phyloP scores from a whole-genome alignment of 169 alveolate genomes.

The Plasmodium chabaudi region DNA sequence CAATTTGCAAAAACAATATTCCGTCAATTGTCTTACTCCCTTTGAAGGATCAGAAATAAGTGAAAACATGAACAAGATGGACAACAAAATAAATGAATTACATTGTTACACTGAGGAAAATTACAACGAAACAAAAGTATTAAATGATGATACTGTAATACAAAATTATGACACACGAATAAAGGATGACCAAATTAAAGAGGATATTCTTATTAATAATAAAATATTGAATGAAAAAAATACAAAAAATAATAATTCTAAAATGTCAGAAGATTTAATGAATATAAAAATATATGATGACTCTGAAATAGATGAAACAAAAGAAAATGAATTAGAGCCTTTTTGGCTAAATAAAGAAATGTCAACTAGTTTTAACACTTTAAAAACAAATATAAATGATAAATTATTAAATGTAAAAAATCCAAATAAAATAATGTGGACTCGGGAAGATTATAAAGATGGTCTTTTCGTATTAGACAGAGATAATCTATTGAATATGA shows the following conservation, averaged over 20 bases:
- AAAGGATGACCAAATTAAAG: background rate
- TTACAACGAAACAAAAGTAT: no score
- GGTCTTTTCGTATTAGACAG: background rate
- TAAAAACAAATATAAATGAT: background rate
- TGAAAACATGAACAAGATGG: background rate
- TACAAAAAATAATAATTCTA: slow-evolving; percentile 1
- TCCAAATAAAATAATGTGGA: background rate
- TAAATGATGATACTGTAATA: background rate
- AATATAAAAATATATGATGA: slow-evolving; percentile 72
- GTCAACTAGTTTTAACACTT: slow-evolving; percentile 29
- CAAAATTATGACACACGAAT: background rate
- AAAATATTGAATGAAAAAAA: slow-evolving; percentile 2
- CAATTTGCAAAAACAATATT: no score
- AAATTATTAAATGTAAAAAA: slow-evolving; percentile 15
- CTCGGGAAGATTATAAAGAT: background rate
- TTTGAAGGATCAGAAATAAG: background rate
- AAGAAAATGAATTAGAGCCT: slow-evolving; percentile 34
- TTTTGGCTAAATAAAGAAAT: slow-evolving; percentile 64
- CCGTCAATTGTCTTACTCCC: no score
- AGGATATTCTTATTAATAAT: background rate
- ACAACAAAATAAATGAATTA: background rate
- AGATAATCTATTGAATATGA: background rate
- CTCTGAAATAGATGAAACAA: slow-evolving; percentile 62
- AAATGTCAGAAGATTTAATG: slow-evolving; percentile 20
- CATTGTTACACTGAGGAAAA: no score